Conservation (phyloP, 257 asterid species). For the Solanum sitiens region DNA sequence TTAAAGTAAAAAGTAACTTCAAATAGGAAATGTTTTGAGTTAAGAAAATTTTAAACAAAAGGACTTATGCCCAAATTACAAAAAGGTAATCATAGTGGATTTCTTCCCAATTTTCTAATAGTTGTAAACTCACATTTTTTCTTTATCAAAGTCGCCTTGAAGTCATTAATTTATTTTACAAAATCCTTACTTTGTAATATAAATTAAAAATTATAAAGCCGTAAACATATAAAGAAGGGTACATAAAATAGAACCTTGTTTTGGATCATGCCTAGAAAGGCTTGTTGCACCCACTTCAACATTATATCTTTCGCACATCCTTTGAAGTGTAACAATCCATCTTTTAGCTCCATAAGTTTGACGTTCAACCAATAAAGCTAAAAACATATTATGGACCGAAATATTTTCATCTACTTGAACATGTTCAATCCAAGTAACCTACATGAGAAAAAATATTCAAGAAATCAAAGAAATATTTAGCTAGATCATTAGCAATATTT, state of each 20-base stretch:
- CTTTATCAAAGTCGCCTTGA: not conserved
- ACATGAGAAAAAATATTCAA: not conserved
- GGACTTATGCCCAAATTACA: too few relatives aligned
- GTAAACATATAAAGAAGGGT: not conserved
- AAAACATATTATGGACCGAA: conserved; percentile 35
- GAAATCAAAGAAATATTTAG: not conserved
- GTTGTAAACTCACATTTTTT: too few relatives aligned
- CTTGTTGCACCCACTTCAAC: conserved; percentile 21
- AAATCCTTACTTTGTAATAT: not conserved
- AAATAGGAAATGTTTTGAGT: too few relatives aligned
- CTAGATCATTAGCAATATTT: not conserved
- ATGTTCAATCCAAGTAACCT: conserved; percentile 84
- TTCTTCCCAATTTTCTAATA: too few relatives aligned
- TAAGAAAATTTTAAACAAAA: too few relatives aligned
- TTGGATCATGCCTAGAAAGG: conserved; percentile 22
- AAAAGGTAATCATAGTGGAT: too few relatives aligned
- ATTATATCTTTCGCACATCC: conserved; percentile 51
- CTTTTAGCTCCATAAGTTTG: conserved; percentile 67
- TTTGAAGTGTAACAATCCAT: conserved; percentile 50
- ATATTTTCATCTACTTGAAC: conserved; percentile 62
- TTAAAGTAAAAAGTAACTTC: too few relatives aligned
- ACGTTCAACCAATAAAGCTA: conserved; percentile 31
- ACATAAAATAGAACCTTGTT: conserved; percentile 26
- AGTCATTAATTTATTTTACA: not conserved
- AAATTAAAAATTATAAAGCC: not conserved